Percentiles rank a stretch among this genome's conserved stretches.
Evolutionary conservation across 106 monocot species (phyloP).

Genomic region (Narthecium ossifragum): DNA sequence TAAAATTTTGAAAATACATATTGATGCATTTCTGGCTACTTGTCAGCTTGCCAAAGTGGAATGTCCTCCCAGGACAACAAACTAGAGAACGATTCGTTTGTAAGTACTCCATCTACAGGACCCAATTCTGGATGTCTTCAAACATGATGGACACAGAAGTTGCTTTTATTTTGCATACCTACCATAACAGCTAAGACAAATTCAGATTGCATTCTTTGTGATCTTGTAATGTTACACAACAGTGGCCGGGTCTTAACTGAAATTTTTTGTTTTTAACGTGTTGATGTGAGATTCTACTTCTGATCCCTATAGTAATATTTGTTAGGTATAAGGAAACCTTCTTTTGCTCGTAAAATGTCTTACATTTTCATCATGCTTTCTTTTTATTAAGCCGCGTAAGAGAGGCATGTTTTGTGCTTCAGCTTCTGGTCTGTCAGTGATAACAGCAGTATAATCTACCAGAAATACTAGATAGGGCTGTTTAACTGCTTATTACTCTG

Average conservation of each 20-base stretch:
- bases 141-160: too few relatives aligned
- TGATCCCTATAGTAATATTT: neutral
- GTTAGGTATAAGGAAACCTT: too few relatives aligned
- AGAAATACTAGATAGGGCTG: too few relatives aligned
- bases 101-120: slow-evolving; percentile 17
- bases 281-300: neutral
- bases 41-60: slow-evolving; percentile 44
- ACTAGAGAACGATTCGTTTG: slow-evolving; percentile 34
- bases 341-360: too few relatives aligned
- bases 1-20: neutral
- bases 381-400: too few relatives aligned
- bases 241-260: neutral
- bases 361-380: too few relatives aligned
- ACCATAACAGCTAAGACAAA: neutral
- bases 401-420: too few relatives aligned
- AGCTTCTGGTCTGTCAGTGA: too few relatives aligned
- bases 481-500: too few relatives aligned
- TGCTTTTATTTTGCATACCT: neutral
- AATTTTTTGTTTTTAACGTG: neutral
- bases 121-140: neutral
- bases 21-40: slow-evolving; percentile 1
- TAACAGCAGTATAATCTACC: too few relatives aligned
- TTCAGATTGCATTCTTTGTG: neutral
- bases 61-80: slow-evolving; percentile 27
- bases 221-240: too few relatives aligned